Percentiles rank a stretch among this genome's conserved stretches.
phyloP scores from a whole-genome alignment of 2,329 filamentous ascomycete genomes.

The Teratosphaeriaceae sp. region DNA sequence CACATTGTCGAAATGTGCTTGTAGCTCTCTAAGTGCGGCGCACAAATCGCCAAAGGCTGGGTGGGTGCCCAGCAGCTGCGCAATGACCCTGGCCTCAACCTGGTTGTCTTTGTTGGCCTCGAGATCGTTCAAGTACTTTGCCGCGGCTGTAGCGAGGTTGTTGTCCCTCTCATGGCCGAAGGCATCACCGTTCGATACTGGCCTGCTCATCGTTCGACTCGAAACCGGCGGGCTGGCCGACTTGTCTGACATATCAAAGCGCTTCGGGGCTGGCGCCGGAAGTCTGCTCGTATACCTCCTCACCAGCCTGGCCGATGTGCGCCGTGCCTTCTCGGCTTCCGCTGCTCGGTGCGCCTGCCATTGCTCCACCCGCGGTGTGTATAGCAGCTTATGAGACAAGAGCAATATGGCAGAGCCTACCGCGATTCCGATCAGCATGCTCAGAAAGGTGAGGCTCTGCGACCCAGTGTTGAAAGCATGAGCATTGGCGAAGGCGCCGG shows the following conservation, averaged over 20 bases:
- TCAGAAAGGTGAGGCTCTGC: conserved; percentile 29
- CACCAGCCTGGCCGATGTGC: background rate
- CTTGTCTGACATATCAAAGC: too few species aligned
- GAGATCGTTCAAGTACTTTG: conserved; percentile 16
- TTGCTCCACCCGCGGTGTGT: conserved; percentile 12
- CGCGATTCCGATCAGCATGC: conserved; percentile 26
- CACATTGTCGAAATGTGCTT: conserved; percentile 14
- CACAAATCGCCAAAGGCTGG: conserved; percentile 18
- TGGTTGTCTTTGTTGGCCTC: conserved; percentile 13
- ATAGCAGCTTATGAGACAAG: conserved; percentile 25
- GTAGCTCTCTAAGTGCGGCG: conserved; percentile 11
- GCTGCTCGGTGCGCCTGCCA: conserved; percentile 9
- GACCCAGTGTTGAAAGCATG: conserved; percentile 27
- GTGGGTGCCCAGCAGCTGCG: conserved; percentile 14
- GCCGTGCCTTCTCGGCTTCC: conserved; percentile 3
- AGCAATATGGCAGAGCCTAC: conserved; percentile 23
- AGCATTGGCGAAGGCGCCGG: conserved; percentile 12
- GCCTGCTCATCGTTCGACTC: too few species aligned
- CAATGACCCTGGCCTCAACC: conserved; percentile 16
- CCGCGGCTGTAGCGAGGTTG: conserved; percentile 16
- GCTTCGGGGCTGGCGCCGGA: too few species aligned
- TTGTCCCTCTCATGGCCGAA: conserved; percentile 16
- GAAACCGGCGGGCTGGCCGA: background rate
- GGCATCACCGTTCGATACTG: too few species aligned
- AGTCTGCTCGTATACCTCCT: too few species aligned